These are phyloP conservation scores for Schrenkiella parvula DNA, from an alignment of 345 rosid species.

Conservation along the genomic window DNA sequence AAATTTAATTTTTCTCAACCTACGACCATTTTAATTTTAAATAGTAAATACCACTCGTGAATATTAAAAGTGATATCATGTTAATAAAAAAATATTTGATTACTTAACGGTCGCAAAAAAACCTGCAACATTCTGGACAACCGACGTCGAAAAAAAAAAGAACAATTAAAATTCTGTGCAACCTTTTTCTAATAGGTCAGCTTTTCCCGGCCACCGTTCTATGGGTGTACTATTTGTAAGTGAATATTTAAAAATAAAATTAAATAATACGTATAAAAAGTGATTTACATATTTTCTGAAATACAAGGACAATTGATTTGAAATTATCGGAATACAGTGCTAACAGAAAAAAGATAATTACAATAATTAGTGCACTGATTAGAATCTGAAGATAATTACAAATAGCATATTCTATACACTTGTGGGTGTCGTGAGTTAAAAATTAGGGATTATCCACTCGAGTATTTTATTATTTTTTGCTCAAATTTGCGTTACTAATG, in stretches of 20 bases:
- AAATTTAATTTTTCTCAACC: too few relatives aligned
- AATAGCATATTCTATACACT: slow-evolving; percentile 21
- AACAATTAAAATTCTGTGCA: too few relatives aligned
- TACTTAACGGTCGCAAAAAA: too few relatives aligned
- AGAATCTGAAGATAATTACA: background rate
- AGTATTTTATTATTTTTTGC: background rate
- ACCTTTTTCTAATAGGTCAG: background rate
- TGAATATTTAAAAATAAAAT: too few relatives aligned
- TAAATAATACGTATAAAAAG: too few relatives aligned
- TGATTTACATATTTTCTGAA: too few relatives aligned
- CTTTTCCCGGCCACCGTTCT: background rate
- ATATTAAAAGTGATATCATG: too few relatives aligned
- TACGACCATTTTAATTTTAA: too few relatives aligned
- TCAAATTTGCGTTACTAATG: too few relatives aligned
- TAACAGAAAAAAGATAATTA: background rate
- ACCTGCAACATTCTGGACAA: too few relatives aligned
- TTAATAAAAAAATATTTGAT: background rate
- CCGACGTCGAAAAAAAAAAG: too few relatives aligned
- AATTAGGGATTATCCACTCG: background rate
- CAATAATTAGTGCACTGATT: background rate
- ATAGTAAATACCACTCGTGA: too few relatives aligned
- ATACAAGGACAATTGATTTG: background rate
- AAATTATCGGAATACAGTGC: background rate
- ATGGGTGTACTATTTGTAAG: background rate
- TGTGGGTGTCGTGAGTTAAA: background rate